Evolutionary conservation across 1,284 basidiomycete species (phyloP), one percentile per base, ranked within the genome.

Genomic region (Melampsora americana): DNA sequence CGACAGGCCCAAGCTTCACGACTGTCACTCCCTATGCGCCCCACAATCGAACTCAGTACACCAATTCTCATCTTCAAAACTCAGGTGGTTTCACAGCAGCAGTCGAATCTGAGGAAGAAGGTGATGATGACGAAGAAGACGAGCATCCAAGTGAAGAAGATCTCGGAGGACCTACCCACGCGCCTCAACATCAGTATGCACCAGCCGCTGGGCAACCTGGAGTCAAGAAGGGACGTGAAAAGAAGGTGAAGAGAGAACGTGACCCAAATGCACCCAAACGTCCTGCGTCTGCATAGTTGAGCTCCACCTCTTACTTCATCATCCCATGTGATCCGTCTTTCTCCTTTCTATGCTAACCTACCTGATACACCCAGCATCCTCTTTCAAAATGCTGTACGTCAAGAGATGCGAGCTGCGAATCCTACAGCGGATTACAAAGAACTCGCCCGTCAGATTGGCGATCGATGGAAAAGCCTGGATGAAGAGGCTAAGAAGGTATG

Each of bases 401-500:
- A 72, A 42, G 85, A 87, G 78, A 85, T 92, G 80, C 89, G 89
- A 84, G 85, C 85, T 65, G 84, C 86, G 79, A 85, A 91, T 82
- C 90, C 91, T 3, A 84, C 84, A 12, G 84, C 92, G 77, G 83
- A 87, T 59, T 90, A 95, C 82, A 84, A 87, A 72, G 92, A 95
- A 78, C 84, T 95, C 32, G 84, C 95, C 78, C 83, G 83, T 62
- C 83, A 90, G 79, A 91, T 95, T 79, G 86, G 90, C 18, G 87
- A 88, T 78, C 86, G 87, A 79, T 97, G 94, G 94, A 85, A 86
- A 66, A 84, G 83, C 5, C 87, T 96, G 85, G 80, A 86, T 26
- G 86, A 87, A 9, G 87, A 87, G 7, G 86, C 90, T 80, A 93
- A 92, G 83, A 86, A 89, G 84, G 93, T 93, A 79, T 78, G 86